Percentiles rank a stretch among this genome's conserved stretches.
These are phyloP conservation scores for Alternaria rosae DNA, from an alignment of 2,329 filamentous ascomycete genomes.

Conservation along the genomic window DNA sequence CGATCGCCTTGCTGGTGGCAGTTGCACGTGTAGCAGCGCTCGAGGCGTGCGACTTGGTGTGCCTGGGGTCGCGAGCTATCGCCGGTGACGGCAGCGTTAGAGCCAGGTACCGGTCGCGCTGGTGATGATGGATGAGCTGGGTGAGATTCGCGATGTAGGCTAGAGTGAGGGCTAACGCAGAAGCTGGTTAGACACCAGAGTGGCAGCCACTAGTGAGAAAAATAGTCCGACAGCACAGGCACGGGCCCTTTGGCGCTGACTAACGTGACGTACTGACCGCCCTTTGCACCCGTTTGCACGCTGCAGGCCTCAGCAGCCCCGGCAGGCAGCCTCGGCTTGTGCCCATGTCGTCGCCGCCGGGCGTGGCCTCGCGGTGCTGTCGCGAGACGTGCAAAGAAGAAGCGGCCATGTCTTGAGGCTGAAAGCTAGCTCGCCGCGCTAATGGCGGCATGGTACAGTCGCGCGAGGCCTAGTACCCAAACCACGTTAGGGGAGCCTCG, in stretches of 20 bases:
- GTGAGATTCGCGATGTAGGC: conserved; percentile 49
- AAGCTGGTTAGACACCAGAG: conserved; percentile 47
- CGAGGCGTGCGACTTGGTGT: conserved; percentile 32
- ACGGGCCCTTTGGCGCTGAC: conserved; percentile 19
- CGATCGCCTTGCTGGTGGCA: conserved; percentile 32
- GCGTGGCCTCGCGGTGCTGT: conserved; percentile 17
- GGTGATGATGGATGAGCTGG: conserved; percentile 32
- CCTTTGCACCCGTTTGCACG: conserved; percentile 14
- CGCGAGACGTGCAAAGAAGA: conserved; percentile 33
- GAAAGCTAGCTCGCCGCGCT: conserved; percentile 37
- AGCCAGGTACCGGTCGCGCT: conserved; percentile 34
- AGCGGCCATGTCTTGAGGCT: conserved; percentile 40
- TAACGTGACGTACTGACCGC: conserved; percentile 24
- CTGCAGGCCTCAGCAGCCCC: not conserved
- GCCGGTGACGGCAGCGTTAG: conserved; percentile 34
- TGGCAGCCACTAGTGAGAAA: conserved; percentile 27
- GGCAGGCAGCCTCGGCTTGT: conserved; percentile 7
- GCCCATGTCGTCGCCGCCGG: conserved; percentile 2
- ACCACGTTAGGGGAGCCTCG: conserved; percentile 27
- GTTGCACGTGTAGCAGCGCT: conserved; percentile 45
- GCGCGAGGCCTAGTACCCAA: conserved; percentile 30
- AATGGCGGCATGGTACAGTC: conserved; percentile 32
- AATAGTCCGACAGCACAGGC: conserved; percentile 20
- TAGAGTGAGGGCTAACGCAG: conserved; percentile 31
- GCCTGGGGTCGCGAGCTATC: conserved; percentile 31